Evolutionary conservation across 768 basidiomycete species (phyloP).

Genomic region (Gyrodon lividus): DNA sequence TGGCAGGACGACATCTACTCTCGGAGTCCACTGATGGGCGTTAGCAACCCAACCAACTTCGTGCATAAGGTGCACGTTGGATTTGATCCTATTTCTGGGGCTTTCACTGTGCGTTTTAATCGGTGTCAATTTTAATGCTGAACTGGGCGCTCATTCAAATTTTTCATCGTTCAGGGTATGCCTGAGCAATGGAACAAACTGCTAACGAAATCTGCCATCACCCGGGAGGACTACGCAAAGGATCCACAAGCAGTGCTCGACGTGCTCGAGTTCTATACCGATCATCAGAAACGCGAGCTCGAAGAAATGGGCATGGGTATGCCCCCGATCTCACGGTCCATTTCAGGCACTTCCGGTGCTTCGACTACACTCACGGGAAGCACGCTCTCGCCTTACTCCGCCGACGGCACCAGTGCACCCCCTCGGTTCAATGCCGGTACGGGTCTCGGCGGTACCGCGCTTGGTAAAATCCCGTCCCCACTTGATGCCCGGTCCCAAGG

Average conservation of each 20-base stretch:
- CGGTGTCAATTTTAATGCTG: background rate
- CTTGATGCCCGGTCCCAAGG: slow-evolving; percentile 35
- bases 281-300: slow-evolving; percentile 92
- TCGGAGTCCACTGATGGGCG: slow-evolving; percentile 89
- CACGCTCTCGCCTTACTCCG: slow-evolving; percentile 34
- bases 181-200: slow-evolving; percentile 97
- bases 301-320: slow-evolving; percentile 55
- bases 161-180: slow-evolving; percentile 61
- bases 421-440: slow-evolving; percentile 90
- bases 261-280: slow-evolving; percentile 97
- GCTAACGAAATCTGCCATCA: slow-evolving; percentile 96
- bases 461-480: slow-evolving; percentile 44
- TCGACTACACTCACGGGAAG: slow-evolving; percentile 22
- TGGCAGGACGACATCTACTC: slow-evolving; percentile 98
- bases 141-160: background rate
- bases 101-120: slow-evolving; percentile 75
- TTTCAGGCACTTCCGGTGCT: slow-evolving; percentile 15
- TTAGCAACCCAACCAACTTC: slow-evolving; percentile 94
- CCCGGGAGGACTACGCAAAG: slow-evolving; percentile 94
- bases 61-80: slow-evolving; percentile 99
- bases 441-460: slow-evolving; percentile 72
- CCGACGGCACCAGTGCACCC: slow-evolving; percentile 47
- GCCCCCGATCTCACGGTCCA: slow-evolving; percentile 23
- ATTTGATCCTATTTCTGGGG: slow-evolving; percentile 90
- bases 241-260: slow-evolving; percentile 97